These are phyloP conservation scores for Rhodotorula toruloides DNA, from an alignment of 768 basidiomycete species.

Conservation along the genomic window DNA sequence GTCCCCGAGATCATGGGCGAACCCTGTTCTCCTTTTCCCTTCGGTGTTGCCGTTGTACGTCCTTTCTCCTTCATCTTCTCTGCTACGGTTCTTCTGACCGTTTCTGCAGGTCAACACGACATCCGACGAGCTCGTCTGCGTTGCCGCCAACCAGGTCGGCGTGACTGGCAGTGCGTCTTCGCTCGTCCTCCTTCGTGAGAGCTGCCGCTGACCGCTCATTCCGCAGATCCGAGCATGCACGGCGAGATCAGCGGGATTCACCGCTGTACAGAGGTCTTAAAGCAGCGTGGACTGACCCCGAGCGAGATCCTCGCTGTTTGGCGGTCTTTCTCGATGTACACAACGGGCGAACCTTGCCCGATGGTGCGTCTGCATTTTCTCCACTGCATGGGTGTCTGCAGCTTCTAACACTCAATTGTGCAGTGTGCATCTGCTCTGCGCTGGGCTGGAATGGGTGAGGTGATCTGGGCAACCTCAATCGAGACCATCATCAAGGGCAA, in stretches of 20 bases:
- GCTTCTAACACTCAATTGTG: conserved; percentile 17
- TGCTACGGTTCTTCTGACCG: neutral
- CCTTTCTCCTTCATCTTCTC: no score
- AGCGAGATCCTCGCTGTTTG: conserved; percentile 41
- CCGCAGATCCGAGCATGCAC: conserved; percentile 41
- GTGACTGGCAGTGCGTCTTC: conserved; percentile 39
- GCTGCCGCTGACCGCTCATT: neutral
- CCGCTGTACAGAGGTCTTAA: conserved; percentile 42
- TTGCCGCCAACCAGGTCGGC: conserved; percentile 41
- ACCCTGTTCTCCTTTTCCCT: conserved; percentile 41
- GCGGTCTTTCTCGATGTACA: conserved; percentile 42
- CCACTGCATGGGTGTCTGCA: neutral
- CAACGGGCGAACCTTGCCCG: conserved; percentile 43
- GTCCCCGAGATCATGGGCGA: conserved; percentile 37
- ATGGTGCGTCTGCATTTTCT: neutral
- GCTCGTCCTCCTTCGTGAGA: neutral
- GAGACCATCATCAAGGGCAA: conserved; percentile 40
- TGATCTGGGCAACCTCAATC: conserved; percentile 42
- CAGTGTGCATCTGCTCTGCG: conserved; percentile 41
- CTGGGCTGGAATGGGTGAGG: conserved; percentile 44
- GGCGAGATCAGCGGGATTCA: conserved; percentile 42
- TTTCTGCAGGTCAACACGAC: conserved; percentile 39
- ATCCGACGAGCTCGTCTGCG: conserved; percentile 42
- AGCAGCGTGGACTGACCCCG: conserved; percentile 34
- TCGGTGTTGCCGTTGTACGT: conserved; percentile 39